These are phyloP conservation scores for Lomentospora prolificans DNA, from an alignment of 2,329 filamentous ascomycete genomes.

Conservation along the genomic window DNA sequence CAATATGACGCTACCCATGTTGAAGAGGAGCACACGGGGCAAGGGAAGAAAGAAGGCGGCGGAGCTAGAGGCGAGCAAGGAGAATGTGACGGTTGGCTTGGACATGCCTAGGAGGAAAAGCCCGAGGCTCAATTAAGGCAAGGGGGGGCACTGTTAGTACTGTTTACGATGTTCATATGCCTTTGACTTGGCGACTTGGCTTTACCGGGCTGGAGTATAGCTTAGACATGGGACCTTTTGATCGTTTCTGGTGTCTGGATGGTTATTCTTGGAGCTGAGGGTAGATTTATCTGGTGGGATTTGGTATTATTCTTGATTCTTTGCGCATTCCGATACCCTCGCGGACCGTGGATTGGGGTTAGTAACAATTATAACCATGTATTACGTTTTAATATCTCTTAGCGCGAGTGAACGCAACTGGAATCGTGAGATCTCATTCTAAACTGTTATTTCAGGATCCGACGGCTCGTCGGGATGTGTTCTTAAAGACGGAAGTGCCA, in stretches of 20 bases:
- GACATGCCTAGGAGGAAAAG: constrained; percentile 43
- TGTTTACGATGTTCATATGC: no score
- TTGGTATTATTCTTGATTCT: background rate
- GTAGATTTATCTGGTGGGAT: background rate
- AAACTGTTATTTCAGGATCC: no score
- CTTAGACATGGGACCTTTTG: background rate
- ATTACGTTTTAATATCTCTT: no score
- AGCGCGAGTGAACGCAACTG: no score
- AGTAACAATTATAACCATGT: background rate
- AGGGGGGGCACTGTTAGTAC: no score
- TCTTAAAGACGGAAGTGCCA: no score
- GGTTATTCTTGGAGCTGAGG: background rate
- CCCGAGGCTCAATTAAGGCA: constrained; percentile 28
- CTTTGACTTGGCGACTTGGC: background rate
- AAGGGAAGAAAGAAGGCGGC: constrained; percentile 24
- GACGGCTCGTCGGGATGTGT: no score
- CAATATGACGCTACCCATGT: constrained; percentile 31
- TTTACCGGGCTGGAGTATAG: background rate
- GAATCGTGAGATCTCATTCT: no score
- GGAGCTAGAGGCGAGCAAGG: constrained; percentile 33
- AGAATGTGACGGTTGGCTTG: constrained; percentile 33
- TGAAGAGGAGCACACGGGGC: constrained; percentile 30
- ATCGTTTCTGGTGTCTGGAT: background rate
- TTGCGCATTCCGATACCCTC: background rate
- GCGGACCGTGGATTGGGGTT: background rate